Base-by-base conservation (phyloP, 2,329 filamentous ascomycete species). In the Cercospora zeae-maydis region DNA sequence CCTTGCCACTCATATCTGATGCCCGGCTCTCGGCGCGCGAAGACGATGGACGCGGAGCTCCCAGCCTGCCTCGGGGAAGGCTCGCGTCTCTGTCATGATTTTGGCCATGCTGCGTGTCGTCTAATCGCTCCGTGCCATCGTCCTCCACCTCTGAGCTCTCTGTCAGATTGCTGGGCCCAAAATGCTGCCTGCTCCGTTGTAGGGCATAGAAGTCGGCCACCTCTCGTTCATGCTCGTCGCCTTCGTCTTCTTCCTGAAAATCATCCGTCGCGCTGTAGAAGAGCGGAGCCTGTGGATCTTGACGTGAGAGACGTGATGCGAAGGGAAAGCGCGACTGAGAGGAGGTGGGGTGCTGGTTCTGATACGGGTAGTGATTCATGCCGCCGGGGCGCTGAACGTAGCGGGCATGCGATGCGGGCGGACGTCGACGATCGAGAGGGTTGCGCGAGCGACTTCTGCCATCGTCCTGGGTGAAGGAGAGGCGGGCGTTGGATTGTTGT, bases 201-300 rank as follows among this genome's bases (percentile, higher is more conserved):
- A 99, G 81, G 5, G 93, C 93, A 77, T 93, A 96, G 69, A 95
- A 88, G 77, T 98, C 95, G n/a, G 92, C 92, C 34, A 93, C 91
- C 74, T 98, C 93, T 59, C 92, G 83, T 71, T 96, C 91, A 47
- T 69, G 64, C 21, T 67, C 66, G 34, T 71, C 66, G 39, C 67
- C 60, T 65, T 98, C 93, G 67, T 97, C 93, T 73, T 96, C 91
- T 77, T 97, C 93, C 65, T 90, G 87, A 67, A 96, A 95, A 73
- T 96, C 92, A 75, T 96, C 92, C 14, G 92, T 86, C 4, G 91
- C 88, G 73, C 92, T 96, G 77, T 95, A 92, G 76, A 99, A 98
- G n/a, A 99, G 82, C 60, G 95, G 95, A 9, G 93, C 93, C 69
- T 92, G 90, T 24, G 66, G 66, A 30, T 75, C 72, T 62, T 91